Evolutionary conservation across 805 yeast genomes (phyloP).

Genomic region (Starmerella roubikii): DNA sequence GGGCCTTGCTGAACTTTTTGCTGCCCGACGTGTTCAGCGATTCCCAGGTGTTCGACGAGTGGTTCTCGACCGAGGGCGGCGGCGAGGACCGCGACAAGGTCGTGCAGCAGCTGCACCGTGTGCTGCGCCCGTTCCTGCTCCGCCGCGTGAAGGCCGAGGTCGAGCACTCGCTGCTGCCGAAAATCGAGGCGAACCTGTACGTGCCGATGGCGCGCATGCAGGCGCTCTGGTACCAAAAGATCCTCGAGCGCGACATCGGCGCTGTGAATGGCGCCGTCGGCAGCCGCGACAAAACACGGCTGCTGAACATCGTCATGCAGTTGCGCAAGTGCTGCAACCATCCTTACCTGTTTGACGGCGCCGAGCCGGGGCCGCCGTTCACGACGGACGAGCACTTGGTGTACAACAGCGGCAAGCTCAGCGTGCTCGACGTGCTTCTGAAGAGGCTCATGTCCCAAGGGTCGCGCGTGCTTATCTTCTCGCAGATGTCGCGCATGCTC

Average conservation of each 20-base stretch:
- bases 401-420: conserved; percentile 82
- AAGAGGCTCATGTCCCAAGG: conserved; percentile 61
- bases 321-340: conserved; percentile 93
- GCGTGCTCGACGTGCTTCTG: conserved; percentile 70
- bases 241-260: conserved; percentile 84
- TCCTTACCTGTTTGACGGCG: conserved; percentile 96
- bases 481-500: conserved; percentile 83
- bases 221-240: conserved; percentile 73
- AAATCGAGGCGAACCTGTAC: conserved; percentile 77
- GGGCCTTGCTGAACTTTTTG: conserved; percentile 86
- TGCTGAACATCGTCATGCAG: conserved; percentile 92
- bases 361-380: conserved; percentile 96
- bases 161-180: conserved; percentile 79
- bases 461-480: conserved; percentile 78
- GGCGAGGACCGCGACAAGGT: conserved; percentile 47
- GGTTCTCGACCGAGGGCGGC: conserved; percentile 39
- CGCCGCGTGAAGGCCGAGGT: conserved; percentile 89
- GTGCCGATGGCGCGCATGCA: conserved; percentile 96
- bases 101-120: conserved; percentile 77
- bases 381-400: conserved; percentile 91
- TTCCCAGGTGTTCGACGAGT: conserved; percentile 75
- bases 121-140: conserved; percentile 71
- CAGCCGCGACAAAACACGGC: conserved; percentile 79
- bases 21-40: conserved; percentile 93
- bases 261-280: conserved; percentile 96